Percentiles rank a stretch among this genome's conserved stretches.
Conservation (phyloP, 768 basidiomycete genomes). For the Amylocystis lapponica region DNA sequence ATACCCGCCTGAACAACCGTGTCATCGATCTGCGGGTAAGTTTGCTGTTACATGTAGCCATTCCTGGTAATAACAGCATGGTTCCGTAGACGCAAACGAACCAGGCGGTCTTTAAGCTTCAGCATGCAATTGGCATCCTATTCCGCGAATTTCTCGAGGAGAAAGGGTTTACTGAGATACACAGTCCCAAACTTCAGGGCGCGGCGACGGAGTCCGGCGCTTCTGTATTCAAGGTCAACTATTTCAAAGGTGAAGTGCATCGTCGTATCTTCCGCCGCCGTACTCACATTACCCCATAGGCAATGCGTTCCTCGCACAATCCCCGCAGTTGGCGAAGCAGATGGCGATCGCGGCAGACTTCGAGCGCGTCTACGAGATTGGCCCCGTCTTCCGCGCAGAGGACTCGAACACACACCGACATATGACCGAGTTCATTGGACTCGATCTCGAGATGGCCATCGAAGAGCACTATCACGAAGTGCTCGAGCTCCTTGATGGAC, state of each 20-base stretch:
- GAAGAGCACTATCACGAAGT: conserved; percentile 99
- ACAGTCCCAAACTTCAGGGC: conserved; percentile 95
- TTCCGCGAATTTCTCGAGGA: conserved; percentile 79
- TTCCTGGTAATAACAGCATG: not conserved
- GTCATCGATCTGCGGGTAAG: conserved; percentile 88
- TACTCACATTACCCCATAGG: conserved; percentile 37
- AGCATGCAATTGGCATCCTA: conserved; percentile 80
- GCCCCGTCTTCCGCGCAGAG: conserved; percentile 94
- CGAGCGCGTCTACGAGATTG: conserved; percentile 97
- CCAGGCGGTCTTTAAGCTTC: conserved; percentile 91
- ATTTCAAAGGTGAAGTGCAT: conserved; percentile 86
- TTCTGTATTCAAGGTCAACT: conserved; percentile 94
- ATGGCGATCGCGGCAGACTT: conserved; percentile 99
- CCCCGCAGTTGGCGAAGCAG: conserved; percentile 96
- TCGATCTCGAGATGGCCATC: conserved; percentile 98
- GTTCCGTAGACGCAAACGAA: conserved; percentile 80
- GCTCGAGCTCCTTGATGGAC: conserved; percentile 82
- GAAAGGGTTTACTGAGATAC: conserved; percentile 87
- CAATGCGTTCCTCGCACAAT: conserved; percentile 89
- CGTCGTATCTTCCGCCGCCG: not conserved
- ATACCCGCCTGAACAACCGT: conserved; percentile 92
- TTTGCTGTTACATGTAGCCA: conserved; percentile 4
- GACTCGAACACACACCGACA: conserved; percentile 97
- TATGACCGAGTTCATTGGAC: conserved; percentile 96
- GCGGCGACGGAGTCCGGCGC: conserved; percentile 97